Conservation (phyloP, 129 eudicot genomes). For the Artemisia annua region DNA sequence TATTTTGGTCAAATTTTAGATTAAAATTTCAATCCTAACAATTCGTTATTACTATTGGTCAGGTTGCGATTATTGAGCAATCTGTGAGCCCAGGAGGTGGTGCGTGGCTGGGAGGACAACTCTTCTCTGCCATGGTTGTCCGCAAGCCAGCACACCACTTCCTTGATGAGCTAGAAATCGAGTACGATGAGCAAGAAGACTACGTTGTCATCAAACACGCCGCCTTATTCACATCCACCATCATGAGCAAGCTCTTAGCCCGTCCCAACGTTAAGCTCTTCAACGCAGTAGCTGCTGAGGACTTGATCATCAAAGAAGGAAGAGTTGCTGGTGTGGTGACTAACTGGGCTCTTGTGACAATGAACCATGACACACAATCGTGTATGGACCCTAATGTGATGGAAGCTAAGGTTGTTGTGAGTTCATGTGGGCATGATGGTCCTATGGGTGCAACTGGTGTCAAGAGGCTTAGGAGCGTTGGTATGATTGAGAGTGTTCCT, state of each 20-base stretch:
- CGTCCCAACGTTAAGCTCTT: conserved; percentile 77
- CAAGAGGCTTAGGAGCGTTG: conserved; percentile 67
- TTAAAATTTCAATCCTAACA: not conserved
- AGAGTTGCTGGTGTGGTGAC: conserved; percentile 76
- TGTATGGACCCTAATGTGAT: conserved; percentile 90
- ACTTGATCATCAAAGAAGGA: conserved; percentile 59
- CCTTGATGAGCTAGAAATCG: conserved; percentile 68
- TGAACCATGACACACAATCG: conserved; percentile 18
- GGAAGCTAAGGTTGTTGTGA: conserved; percentile 81
- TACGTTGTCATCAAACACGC: conserved; percentile 83
- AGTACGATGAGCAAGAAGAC: conserved; percentile 68
- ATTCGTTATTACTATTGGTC: not conserved
- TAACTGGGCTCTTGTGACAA: no score
- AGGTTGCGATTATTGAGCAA: conserved; percentile 73
- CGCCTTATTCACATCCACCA: conserved; percentile 76
- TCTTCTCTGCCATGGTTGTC: conserved; percentile 84
- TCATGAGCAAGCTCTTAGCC: conserved; percentile 77
- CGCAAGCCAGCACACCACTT: conserved; percentile 75
- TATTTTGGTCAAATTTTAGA: not conserved
- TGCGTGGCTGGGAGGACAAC: conserved; percentile 87
- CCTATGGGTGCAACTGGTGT: conserved; percentile 89
- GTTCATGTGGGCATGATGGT: conserved; percentile 84
- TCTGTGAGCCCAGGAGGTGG: conserved; percentile 94
- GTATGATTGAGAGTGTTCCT: conserved; percentile 67
- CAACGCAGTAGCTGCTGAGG: conserved; percentile 88